Evolutionary conservation across 495 filamentous ascomycete species (phyloP).

Genomic region (Gamarada debralockiae): DNA sequence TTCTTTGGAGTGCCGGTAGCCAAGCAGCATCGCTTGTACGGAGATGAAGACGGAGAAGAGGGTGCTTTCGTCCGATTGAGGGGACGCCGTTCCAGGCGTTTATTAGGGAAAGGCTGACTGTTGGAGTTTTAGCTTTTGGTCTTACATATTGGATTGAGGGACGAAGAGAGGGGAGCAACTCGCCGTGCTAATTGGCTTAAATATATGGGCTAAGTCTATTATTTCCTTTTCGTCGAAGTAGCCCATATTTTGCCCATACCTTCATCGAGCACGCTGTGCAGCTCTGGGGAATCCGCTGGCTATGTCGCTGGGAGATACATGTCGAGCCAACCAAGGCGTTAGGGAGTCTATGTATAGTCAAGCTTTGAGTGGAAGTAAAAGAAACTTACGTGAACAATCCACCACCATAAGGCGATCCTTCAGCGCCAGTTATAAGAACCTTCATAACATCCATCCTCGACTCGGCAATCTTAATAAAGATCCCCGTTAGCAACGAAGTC

Average conservation of each 20-base stretch:
- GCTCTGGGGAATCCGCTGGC: slow-evolving; percentile 43
- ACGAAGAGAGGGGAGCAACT: slow-evolving; percentile 6
- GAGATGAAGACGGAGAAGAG: slow-evolving; percentile 55
- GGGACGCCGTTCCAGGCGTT: slow-evolving; percentile 53
- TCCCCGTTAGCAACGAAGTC: slow-evolving; percentile 51
- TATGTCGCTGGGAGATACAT: slow-evolving; percentile 43
- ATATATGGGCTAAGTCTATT: slow-evolving; percentile 57
- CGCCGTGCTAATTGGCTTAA: slow-evolving; percentile 51
- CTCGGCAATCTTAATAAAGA: slow-evolving; percentile 52
- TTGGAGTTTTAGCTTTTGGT: background rate
- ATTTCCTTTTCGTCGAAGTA: slow-evolving; percentile 27
- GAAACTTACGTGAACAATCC: slow-evolving; percentile 51
- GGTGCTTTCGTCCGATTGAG: slow-evolving; percentile 43
- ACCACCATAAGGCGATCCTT: slow-evolving; percentile 55
- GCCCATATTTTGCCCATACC: slow-evolving; percentile 20
- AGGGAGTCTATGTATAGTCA: too few relatives aligned
- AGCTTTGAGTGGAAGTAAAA: background rate
- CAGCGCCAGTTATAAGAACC: slow-evolving; percentile 52
- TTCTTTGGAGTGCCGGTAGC: slow-evolving; percentile 21
- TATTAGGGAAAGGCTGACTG: slow-evolving; percentile 56
- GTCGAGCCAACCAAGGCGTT: too few relatives aligned
- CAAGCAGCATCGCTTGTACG: slow-evolving; percentile 60
- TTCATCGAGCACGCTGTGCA: slow-evolving; percentile 45
- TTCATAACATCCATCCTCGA: slow-evolving; percentile 54
- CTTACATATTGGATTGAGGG: background rate